Conservation (phyloP, 1,284 basidiomycete genomes). For the Cryptococcus neoformans region DNA sequence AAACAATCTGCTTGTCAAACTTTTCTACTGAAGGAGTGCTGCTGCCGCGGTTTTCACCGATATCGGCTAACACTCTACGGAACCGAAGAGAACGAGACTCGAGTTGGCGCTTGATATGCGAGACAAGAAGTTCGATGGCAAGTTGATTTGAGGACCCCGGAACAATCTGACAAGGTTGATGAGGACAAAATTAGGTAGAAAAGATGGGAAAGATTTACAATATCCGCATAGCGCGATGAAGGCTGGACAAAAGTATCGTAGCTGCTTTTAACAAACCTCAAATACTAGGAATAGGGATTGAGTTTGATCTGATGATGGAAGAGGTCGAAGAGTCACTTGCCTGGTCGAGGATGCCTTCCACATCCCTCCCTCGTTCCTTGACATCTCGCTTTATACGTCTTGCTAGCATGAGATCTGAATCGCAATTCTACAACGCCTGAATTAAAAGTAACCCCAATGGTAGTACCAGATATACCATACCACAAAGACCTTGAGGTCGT, state of each 20-base stretch:
- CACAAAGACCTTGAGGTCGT: slow-evolving; percentile 79
- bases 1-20: slow-evolving; percentile 44
- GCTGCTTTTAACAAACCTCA: slow-evolving; percentile 88
- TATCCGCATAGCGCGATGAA: slow-evolving; percentile 80
- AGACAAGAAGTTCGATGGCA: slow-evolving; percentile 89
- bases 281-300: slow-evolving; percentile 48
- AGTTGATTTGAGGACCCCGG: slow-evolving; percentile 76
- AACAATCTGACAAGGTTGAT: slow-evolving; percentile 65
- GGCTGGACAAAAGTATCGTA: slow-evolving; percentile 96
- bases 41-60: slow-evolving; percentile 19
- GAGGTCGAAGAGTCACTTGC: slow-evolving; percentile 2
- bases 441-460: neutral
- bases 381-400: slow-evolving; percentile 84
- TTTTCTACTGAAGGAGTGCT: neutral
- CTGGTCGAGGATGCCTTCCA: slow-evolving; percentile 88
- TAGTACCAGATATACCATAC: slow-evolving; percentile 6
- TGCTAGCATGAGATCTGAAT: slow-evolving; percentile 96
- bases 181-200: neutral
- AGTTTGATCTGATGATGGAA: slow-evolving; percentile 1
- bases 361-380: slow-evolving; percentile 78
- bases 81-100: slow-evolving; percentile 71
- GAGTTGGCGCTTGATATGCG: slow-evolving; percentile 82
- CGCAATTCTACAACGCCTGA: slow-evolving; percentile 57
- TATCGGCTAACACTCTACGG: slow-evolving; percentile 60
- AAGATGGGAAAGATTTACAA: slow-evolving; percentile 55